These are phyloP conservation scores for Camellia lanceoleosa DNA, from an alignment of 148 eudicot genomes.

Conservation along the genomic window DNA sequence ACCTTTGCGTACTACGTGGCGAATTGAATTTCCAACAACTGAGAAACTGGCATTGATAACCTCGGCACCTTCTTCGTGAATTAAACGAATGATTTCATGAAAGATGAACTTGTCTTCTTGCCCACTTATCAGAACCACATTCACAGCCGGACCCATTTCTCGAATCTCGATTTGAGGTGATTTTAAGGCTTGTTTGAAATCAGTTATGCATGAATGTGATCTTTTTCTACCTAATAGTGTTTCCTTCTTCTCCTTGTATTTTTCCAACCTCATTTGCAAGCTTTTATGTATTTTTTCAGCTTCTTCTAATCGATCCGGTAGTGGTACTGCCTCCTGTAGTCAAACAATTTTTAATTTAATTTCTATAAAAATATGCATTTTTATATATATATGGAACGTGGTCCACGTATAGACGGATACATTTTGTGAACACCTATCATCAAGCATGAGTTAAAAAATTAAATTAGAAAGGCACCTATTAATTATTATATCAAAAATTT, in stretches of 20 bases:
- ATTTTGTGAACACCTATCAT: not conserved
- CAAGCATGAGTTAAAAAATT: too few relatives aligned
- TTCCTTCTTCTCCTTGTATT: constrained; percentile 38
- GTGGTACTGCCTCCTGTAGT: constrained; percentile 36
- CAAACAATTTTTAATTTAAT: not conserved
- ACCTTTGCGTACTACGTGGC: constrained; percentile 59
- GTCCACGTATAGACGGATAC: not conserved
- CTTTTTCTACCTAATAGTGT: constrained; percentile 7
- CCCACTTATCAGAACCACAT: constrained; percentile 40
- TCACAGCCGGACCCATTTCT: constrained; percentile 35
- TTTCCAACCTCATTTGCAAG: constrained; percentile 42
- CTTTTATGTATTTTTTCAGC: constrained; percentile 57
- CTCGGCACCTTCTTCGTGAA: constrained; percentile 54
- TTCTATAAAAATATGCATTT: not conserved
- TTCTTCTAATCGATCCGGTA: constrained; percentile 64
- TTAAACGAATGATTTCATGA: constrained; percentile 39
- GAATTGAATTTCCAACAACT: constrained; percentile 35
- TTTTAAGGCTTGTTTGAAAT: not conserved
- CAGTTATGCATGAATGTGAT: not conserved
- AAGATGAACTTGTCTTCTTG: constrained; percentile 42
- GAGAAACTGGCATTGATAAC: constrained; percentile 56
- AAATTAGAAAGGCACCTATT: too few relatives aligned
- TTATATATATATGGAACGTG: not conserved
- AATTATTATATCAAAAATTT: too few relatives aligned
- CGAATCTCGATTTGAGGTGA: constrained; percentile 45